Percentiles rank a stretch among this genome's conserved stretches.
phyloP scores from a whole-genome alignment of 257 asterid genomes.

The Solanum virginianum region DNA sequence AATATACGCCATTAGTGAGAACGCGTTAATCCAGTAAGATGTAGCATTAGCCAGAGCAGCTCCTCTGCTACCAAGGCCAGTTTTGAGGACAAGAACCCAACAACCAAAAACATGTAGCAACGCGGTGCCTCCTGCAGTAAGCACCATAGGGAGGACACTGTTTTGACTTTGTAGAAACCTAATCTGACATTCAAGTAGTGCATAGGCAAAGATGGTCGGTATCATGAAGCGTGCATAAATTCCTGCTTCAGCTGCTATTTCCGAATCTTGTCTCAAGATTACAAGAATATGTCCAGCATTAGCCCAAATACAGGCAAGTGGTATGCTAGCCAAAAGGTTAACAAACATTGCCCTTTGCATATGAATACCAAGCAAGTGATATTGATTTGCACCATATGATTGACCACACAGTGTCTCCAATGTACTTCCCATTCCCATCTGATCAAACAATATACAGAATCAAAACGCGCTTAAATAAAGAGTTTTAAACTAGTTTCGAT shows the following conservation, averaged over 20 bases:
- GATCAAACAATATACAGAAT: background rate
- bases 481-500: background rate
- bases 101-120: slow-evolving; percentile 36
- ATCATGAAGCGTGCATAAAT: slow-evolving; percentile 45
- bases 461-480: background rate
- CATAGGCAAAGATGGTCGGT: slow-evolving; percentile 56
- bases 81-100: slow-evolving; percentile 42
- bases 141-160: slow-evolving; percentile 60
- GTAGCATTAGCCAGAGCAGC: slow-evolving; percentile 61
- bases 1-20: slow-evolving; percentile 34
- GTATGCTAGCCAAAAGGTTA: background rate
- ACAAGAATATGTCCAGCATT: background rate
- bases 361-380: slow-evolving; percentile 9
- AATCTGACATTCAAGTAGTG: slow-evolving; percentile 46
- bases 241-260: slow-evolving; percentile 54
- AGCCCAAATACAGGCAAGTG: slow-evolving; percentile 5
- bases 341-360: slow-evolving; percentile 15
- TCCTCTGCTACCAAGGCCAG: slow-evolving; percentile 54
- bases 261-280: slow-evolving; percentile 45
- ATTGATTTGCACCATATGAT: slow-evolving; percentile 12
- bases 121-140: slow-evolving; percentile 42
- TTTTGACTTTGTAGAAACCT: slow-evolving; percentile 56
- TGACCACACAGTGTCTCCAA: slow-evolving; percentile 15
- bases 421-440: slow-evolving; percentile 6
- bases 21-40: slow-evolving; percentile 53